Evolutionary conservation across 2,329 filamentous ascomycete species (phyloP).

Genomic region (Madurella fahalii): DNA sequence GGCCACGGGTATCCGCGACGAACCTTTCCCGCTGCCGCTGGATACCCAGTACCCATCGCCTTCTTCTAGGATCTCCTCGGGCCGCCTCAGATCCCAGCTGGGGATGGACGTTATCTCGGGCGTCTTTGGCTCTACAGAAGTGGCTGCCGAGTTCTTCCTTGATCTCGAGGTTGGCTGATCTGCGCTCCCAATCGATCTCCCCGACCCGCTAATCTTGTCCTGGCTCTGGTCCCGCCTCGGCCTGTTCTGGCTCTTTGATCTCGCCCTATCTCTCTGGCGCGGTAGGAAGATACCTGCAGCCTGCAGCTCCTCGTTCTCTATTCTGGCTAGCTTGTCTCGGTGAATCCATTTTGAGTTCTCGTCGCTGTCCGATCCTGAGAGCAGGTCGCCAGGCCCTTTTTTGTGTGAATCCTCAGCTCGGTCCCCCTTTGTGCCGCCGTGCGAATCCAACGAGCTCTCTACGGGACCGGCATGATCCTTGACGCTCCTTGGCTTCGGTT

Average conservation of each 20-base stretch:
- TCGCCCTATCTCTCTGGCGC: constrained; percentile 49
- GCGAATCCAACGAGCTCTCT: constrained; percentile 45
- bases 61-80: constrained; percentile 70
- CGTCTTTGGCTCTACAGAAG: constrained; percentile 36
- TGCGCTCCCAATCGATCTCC: constrained; percentile 31
- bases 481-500: constrained; percentile 38
- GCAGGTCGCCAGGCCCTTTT: constrained; percentile 29
- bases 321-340: constrained; percentile 75
- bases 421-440: constrained; percentile 26
- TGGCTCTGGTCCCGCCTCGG: constrained; percentile 31
- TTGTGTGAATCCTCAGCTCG: constrained; percentile 21
- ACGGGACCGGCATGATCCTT: constrained; percentile 39
- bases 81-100: constrained; percentile 68
- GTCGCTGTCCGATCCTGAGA: constrained; percentile 31
- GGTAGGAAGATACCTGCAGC: constrained; percentile 67
- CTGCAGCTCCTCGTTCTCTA: constrained; percentile 76
- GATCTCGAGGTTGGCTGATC: constrained; percentile 30
- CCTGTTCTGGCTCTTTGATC: constrained; percentile 41
- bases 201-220: constrained; percentile 32
- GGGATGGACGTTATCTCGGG: constrained; percentile 39
- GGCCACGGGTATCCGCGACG: constrained; percentile 82
- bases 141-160: constrained; percentile 45
- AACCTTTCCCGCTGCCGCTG: constrained; percentile 53
- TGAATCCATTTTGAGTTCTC: constrained; percentile 80
- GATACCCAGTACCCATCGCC: constrained; percentile 49